Evolutionary conservation across 2,329 filamentous ascomycete species (phyloP), one percentile per base, ranked within the genome.

Genomic region (Metarhizium rileyi): DNA sequence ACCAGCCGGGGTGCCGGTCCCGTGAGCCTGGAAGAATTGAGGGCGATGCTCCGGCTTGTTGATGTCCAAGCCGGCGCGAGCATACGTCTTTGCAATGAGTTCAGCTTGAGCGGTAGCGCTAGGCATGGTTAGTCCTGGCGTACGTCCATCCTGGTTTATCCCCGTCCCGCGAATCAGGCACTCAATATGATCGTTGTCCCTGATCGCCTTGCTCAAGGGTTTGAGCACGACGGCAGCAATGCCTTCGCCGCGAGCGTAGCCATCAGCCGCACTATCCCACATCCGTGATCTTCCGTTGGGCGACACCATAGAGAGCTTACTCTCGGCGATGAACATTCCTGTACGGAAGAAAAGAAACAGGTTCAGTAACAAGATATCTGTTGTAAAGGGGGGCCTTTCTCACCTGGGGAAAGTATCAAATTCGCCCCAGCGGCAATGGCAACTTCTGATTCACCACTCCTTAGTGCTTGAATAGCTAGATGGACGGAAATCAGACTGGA

Each of bases 191-290:
- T 64, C 57, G 9, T 58, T 56, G 50, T 65, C 57, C 16, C 4
- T 57, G 5, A 78, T 51, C 0, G 77, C 77, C 1, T 64, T 54
- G 10, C 55, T 63, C 4, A 78, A 61, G 2, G 56, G 58, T 55
- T 80, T 80, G 9, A 80, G 52, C 0, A 77, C 58, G 0, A 79
- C 55, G 0, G 65, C 61, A 0, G 67, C 71, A 5, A 75, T 57
- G 2, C 75, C 77, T 43, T 81, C 77, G 8, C 75, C 77, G 0
- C 76, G 66, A 4, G 66, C 74, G 55, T 78, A 78, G 1, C 75
- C 77, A 53, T 77, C 62, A 0, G 73, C 77, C 2, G 58, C 59
- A 2, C 57, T 61, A 53, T 73, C 70, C 62, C 66, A 75, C 61
- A 69, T 70, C 7, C 59, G 59, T 45, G 57, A 66, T n/a, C n/a